phyloP scores from a whole-genome alignment of 768 basidiomycete species.

The Plicaturopsis crispa region DNA sequence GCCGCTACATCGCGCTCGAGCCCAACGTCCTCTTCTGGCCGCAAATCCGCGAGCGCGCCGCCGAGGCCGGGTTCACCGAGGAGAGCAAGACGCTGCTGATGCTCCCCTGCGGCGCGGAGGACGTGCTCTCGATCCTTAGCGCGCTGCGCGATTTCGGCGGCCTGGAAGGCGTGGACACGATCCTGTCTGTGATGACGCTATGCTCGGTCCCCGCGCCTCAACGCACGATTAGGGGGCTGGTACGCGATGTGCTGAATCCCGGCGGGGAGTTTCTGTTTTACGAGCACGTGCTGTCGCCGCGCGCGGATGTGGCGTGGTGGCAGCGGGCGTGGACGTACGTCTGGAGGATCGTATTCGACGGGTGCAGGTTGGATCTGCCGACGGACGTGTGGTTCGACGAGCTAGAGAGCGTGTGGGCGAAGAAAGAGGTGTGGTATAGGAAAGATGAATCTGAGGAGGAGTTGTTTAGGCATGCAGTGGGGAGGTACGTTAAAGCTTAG shows the following conservation, averaged over 20 bases:
- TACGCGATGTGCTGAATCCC: conserved; percentile 46
- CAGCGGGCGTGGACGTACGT: conserved; percentile 68
- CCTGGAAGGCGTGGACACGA: conserved; percentile 41
- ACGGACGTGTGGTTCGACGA: conserved; percentile 38
- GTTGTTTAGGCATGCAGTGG: conserved; percentile 54
- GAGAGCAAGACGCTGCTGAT: conserved; percentile 46
- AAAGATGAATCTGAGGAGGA: conserved; percentile 47
- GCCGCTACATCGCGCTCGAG: conserved; percentile 65
- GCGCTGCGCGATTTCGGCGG: conserved; percentile 17
- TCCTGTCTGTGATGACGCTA: conserved; percentile 58
- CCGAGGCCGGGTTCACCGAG: conserved; percentile 44
- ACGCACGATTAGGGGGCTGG: conserved; percentile 35
- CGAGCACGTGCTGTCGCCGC: conserved; percentile 60
- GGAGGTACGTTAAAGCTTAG: conserved; percentile 38
- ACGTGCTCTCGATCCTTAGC: conserved; percentile 39
- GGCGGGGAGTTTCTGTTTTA: conserved; percentile 61
- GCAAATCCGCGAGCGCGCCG: conserved; percentile 41
- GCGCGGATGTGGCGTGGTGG: conserved; percentile 57
- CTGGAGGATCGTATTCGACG: conserved; percentile 54
- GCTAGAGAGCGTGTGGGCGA: conserved; percentile 39
- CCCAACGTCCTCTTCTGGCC: conserved; percentile 62
- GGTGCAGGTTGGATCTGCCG: conserved; percentile 56
- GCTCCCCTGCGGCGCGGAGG: conserved; percentile 58
- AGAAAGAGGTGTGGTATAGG: conserved; percentile 36
- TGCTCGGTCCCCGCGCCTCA: conserved; percentile 58